Evolutionary conservation across 2,329 filamentous ascomycete species (phyloP).

Genomic region (Pezicula radicicola): DNA sequence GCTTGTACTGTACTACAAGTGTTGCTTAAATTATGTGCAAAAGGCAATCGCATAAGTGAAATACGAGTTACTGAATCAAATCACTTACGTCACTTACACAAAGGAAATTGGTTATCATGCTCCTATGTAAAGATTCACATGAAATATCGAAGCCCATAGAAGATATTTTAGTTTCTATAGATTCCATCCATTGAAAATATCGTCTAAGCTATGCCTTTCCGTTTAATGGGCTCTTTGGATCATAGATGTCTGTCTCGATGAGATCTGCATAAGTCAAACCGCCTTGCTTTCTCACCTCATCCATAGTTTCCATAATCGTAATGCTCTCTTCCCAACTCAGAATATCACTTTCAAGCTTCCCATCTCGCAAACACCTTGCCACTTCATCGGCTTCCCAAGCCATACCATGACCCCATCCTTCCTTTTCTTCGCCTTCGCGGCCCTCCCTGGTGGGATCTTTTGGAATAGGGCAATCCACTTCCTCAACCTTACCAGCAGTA

Average conservation of each 20-base stretch:
- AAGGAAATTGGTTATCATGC: too few relatives aligned
- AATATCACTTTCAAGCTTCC: slow-evolving; percentile 56
- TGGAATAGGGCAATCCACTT: slow-evolving; percentile 39
- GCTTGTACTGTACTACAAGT: too few relatives aligned
- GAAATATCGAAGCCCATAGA: too few relatives aligned
- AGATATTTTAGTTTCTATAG: too few relatives aligned
- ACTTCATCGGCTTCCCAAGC: slow-evolving; percentile 71
- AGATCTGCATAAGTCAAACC: slow-evolving; percentile 60
- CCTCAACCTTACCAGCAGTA: slow-evolving; percentile 27
- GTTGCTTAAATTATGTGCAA: too few relatives aligned
- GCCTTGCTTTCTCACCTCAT: slow-evolving; percentile 62
- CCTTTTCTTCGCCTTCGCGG: slow-evolving; percentile 1
- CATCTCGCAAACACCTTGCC: slow-evolving; percentile 59
- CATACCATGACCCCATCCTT: slow-evolving; percentile 57
- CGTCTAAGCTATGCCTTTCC: slow-evolving; percentile 1
- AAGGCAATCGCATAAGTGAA: too few relatives aligned
- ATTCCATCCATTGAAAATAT: too few relatives aligned
- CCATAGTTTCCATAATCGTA: slow-evolving; percentile 69
- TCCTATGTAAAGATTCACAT: too few relatives aligned
- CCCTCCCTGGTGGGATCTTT: slow-evolving; percentile 26
- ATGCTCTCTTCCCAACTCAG: slow-evolving; percentile 61
- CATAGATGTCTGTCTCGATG: slow-evolving; percentile 61
- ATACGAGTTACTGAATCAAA: too few relatives aligned
- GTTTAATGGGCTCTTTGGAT: slow-evolving; percentile 59
- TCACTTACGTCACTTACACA: too few relatives aligned